Percentiles rank a stretch among this genome's conserved stretches.
Conservation (phyloP, 345 rosid genomes). For the Brassica napus region DNA sequence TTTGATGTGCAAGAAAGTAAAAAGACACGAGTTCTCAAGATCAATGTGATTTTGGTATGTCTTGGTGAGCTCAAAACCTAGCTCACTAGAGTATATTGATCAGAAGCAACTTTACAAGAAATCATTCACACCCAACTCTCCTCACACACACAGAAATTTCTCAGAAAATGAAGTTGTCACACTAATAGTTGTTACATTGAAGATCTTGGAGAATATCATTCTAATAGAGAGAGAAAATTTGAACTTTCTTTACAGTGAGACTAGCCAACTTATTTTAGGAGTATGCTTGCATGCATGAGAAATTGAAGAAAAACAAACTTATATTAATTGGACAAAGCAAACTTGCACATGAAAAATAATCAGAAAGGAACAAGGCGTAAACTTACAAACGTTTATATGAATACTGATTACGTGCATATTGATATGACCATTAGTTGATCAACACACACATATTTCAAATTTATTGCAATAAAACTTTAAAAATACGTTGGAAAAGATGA, state of each 20-base stretch:
- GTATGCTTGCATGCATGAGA: constrained; percentile 16
- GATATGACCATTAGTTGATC: constrained; percentile 17
- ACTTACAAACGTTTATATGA: constrained; percentile 15
- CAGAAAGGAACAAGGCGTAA: constrained; percentile 23
- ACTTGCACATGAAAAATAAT: constrained; percentile 22
- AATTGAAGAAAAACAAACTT: constrained; percentile 2
- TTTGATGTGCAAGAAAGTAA: neutral
- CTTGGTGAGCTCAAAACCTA: neutral
- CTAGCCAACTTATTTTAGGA: neutral
- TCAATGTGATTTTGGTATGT: neutral
- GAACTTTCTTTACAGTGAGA: neutral
- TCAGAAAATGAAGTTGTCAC: neutral
- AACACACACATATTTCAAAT: constrained; percentile 22
- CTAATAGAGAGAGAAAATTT: neutral
- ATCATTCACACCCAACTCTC: neutral
- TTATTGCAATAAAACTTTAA: constrained; percentile 32
- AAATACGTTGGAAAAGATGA: constrained; percentile 24
- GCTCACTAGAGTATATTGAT: neutral
- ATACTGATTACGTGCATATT: constrained; percentile 18
- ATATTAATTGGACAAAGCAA: constrained; percentile 27
- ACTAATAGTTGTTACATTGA: neutral
- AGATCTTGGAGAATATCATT: neutral
- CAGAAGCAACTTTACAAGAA: neutral
- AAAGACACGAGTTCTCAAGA: neutral
- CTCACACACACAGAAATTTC: neutral